Evolutionary conservation across 495 filamentous ascomycete species (phyloP), one percentile per base, ranked within the genome.

Genomic region (Penicillium samsonianum): DNA sequence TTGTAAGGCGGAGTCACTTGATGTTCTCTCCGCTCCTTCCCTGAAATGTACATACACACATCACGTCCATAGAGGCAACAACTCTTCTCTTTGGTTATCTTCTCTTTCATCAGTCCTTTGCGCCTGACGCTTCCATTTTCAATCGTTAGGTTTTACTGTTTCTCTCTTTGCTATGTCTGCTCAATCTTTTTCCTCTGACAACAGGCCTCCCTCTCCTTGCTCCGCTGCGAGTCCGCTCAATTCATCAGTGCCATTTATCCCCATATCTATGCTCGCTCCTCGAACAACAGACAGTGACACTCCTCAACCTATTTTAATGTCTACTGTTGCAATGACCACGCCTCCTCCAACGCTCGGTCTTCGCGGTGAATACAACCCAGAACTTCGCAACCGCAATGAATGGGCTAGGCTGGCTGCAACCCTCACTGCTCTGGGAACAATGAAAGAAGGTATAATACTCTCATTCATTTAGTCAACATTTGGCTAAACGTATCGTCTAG

Each of bases 301-400:
- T 30, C n/a, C 26, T 30, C 4, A 9, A 3, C 16, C 43, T 28
- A 1, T 28, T 5, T n/a, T 17, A 5, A 45, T 17, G 7, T 26
- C 43, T 1, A 19, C 26, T 11, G 3, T 10, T 8, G 10, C n/a
- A 19, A 25, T 19, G 25, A 0, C 26, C 0, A 2, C 4, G 20
- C 0, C 43, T 33, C 7, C 19, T 19, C 44, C n/a, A 11, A 5
- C 19, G 20, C 55, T 44, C 28, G 35, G 38, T 7, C 50, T 19
- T 55, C 12, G n/a, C 49, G 19, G 44, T 20, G n/a, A 23, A 53
- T 10, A 66, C 58, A 48, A 53, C 46, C 49, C 41, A 49, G 49
- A 55, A 44, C 62, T 41, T 2, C 35, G 22, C 10, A 41, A 33
- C 10, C n/a, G 40, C 3, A 5, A 35, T 6, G 30, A 35, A 25